phyloP scores from a whole-genome alignment of 352 stramenopile genomes.

The Globisporangium lucens region DNA sequence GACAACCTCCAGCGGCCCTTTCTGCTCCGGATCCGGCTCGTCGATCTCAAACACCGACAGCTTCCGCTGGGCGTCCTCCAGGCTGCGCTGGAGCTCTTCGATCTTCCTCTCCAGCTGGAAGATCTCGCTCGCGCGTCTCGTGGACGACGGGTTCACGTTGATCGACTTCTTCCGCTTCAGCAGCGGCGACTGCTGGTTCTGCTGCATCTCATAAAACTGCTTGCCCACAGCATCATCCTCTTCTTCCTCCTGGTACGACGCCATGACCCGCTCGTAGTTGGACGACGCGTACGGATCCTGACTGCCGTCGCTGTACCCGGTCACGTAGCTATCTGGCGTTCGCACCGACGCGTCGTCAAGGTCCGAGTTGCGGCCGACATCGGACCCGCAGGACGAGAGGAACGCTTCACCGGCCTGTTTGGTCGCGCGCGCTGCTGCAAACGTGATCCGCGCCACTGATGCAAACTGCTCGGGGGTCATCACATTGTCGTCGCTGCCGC shows the following conservation, averaged over 20 bases:
- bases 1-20: slow-evolving; percentile 29
- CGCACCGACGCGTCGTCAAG: slow-evolving; percentile 18
- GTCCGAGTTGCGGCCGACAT: slow-evolving; percentile 27
- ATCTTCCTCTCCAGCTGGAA: slow-evolving; percentile 64
- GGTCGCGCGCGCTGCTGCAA: slow-evolving; percentile 55
- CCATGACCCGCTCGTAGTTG: slow-evolving; percentile 70
- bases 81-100: slow-evolving; percentile 47
- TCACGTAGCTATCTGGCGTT: slow-evolving; percentile 23
- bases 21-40: slow-evolving; percentile 45
- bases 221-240: slow-evolving; percentile 20
- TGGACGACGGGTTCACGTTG: slow-evolving; percentile 21
- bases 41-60: slow-evolving; percentile 53
- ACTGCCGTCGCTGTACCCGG: slow-evolving; percentile 38
- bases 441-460: slow-evolving; percentile 57
- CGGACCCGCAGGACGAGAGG: slow-evolving; percentile 41
- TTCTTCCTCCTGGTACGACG: slow-evolving; percentile 28
- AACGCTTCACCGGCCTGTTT: slow-evolving; percentile 56
- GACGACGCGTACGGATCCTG: slow-evolving; percentile 52
- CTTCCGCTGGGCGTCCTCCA: slow-evolving; percentile 61
- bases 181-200: background rate
- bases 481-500: slow-evolving; percentile 18
- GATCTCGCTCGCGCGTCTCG: slow-evolving; percentile 33
- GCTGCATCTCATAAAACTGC: background rate
- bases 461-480: slow-evolving; percentile 56
- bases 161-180: slow-evolving; percentile 16